A percentile compares a stretch with the other conserved stretches of the same genome.
These are phyloP conservation scores for Luffa aegyptiaca DNA, from an alignment of 306 rosid genomes.

Conservation along the genomic window DNA sequence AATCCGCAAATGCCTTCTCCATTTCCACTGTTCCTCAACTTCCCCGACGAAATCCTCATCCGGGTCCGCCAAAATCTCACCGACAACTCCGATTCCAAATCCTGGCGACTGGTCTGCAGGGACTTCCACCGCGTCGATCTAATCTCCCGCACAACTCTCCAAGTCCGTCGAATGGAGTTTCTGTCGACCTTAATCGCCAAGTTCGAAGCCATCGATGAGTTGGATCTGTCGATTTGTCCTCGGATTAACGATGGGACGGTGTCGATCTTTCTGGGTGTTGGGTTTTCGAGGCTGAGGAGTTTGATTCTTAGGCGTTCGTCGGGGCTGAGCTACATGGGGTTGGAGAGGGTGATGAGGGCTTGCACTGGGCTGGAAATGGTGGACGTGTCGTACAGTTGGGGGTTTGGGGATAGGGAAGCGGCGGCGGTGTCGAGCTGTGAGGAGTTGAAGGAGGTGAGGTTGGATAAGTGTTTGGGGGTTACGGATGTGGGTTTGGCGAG, in stretches of 20 bases:
- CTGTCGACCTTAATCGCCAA: conserved; percentile 19
- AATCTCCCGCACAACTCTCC: conserved; percentile 18
- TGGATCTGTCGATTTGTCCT: conserved; percentile 48
- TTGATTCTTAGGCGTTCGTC: conserved; percentile 40
- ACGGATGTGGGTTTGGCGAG: conserved; percentile 56
- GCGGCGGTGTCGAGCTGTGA: conserved; percentile 35
- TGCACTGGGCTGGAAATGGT: conserved; percentile 36
- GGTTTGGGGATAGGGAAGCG: conserved; percentile 48
- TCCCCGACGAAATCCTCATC: conserved; percentile 39
- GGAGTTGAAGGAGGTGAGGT: conserved; percentile 36
- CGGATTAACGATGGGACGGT: conserved; percentile 34
- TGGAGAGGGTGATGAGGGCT: conserved; percentile 31
- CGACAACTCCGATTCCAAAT: conserved; percentile 26
- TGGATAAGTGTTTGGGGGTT: conserved; percentile 48
- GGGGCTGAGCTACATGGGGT: conserved; percentile 36
- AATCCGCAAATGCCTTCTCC: conserved; percentile 17
- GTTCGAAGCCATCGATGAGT: conserved; percentile 23
- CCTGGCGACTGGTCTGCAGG: conserved; percentile 48
- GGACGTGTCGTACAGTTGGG: conserved; percentile 46
- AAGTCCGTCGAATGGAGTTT: conserved; percentile 47
- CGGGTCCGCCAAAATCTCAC: conserved; percentile 20
- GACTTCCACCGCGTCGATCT: conserved; percentile 39
- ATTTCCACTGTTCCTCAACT: not conserved
- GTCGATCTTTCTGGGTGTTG: conserved; percentile 22
- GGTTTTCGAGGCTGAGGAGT: conserved; percentile 18